These are phyloP conservation scores for Fusarium robinianum DNA, from an alignment of 2,329 filamentous ascomycete genomes.

Conservation along the genomic window DNA sequence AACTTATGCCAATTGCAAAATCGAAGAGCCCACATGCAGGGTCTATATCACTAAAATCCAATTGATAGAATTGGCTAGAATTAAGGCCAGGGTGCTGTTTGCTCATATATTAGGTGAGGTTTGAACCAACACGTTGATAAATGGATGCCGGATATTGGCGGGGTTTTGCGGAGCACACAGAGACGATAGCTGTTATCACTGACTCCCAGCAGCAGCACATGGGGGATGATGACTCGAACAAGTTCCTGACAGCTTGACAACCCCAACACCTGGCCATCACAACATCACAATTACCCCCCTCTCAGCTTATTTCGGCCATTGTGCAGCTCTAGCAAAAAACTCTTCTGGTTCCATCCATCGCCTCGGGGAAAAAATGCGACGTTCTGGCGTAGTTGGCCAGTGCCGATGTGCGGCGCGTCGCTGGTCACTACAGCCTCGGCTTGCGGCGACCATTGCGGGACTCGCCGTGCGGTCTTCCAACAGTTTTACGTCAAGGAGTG, in stretches of 20 bases:
- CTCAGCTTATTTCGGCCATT: too few species aligned
- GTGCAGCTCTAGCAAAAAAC: too few species aligned
- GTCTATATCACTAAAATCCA: not conserved
- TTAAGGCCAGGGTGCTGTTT: not conserved
- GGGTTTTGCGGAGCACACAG: constrained; percentile 34
- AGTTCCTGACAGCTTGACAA: constrained; percentile 3
- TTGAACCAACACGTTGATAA: constrained; percentile 19
- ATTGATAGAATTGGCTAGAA: not conserved
- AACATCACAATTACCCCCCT: too few species aligned
- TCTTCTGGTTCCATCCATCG: not conserved
- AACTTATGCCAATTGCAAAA: constrained; percentile 4
- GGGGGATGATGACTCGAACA: constrained; percentile 24
- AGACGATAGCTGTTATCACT: constrained; percentile 27
- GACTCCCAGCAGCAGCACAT: too few species aligned
- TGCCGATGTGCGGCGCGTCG: constrained; percentile 34
- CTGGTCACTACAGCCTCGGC: constrained; percentile 24
- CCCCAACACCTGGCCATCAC: too few species aligned
- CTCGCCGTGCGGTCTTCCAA: constrained; percentile 8
- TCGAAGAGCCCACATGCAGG: not conserved
- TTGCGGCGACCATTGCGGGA: constrained; percentile 17
- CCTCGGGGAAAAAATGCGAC: constrained; percentile 26
- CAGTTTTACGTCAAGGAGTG: constrained; percentile 4
- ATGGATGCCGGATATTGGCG: constrained; percentile 28
- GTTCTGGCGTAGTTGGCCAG: constrained; percentile 32
- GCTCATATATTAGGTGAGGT: constrained; percentile 6